phyloP scores from a whole-genome alignment of 2,329 filamentous ascomycete species.

The Aspergillus arachidicola region DNA sequence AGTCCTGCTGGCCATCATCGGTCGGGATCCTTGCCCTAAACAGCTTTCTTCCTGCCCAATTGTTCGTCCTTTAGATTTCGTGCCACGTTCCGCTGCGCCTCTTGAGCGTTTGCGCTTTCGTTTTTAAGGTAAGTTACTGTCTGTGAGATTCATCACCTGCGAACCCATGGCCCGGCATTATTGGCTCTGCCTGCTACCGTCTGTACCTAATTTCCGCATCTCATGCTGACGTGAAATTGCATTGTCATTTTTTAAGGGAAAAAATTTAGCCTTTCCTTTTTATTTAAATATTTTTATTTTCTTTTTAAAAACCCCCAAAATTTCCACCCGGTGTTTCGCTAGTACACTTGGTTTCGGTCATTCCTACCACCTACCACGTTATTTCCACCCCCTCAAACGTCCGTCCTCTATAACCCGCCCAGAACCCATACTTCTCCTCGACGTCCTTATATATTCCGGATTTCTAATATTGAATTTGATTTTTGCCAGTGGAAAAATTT shows the following conservation, averaged over 20 bases:
- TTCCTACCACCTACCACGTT: conserved; percentile 11
- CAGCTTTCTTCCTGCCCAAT: conserved; percentile 22
- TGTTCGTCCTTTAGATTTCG: conserved; percentile 23
- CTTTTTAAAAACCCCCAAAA: conserved; percentile 4
- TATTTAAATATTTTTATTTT: conserved; percentile 4
- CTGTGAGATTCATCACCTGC: conserved; percentile 16
- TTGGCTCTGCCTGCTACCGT: conserved; percentile 8
- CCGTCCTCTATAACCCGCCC: conserved; percentile 1
- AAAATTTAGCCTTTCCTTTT: conserved; percentile 3
- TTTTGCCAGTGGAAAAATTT: background rate
- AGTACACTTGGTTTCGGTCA: conserved; percentile 10
- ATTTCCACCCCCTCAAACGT: conserved; percentile 10
- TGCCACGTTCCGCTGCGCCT: conserved; percentile 26
- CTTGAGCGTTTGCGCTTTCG: conserved; percentile 22
- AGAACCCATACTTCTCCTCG: background rate
- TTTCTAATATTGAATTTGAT: background rate
- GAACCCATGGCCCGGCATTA: conserved; percentile 11
- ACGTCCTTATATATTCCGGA: background rate
- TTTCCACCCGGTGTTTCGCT: conserved; percentile 6
- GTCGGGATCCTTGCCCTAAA: conserved; percentile 23
- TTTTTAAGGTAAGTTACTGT: conserved; percentile 21
- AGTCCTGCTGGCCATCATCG: conserved; percentile 16
- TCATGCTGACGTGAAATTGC: conserved; percentile 10
- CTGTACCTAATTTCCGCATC: conserved; percentile 13
- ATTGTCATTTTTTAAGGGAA: background rate